Evolutionary conservation across 306 rosid genomes (phyloP).

Genomic region (Hippophae tibetana): DNA sequence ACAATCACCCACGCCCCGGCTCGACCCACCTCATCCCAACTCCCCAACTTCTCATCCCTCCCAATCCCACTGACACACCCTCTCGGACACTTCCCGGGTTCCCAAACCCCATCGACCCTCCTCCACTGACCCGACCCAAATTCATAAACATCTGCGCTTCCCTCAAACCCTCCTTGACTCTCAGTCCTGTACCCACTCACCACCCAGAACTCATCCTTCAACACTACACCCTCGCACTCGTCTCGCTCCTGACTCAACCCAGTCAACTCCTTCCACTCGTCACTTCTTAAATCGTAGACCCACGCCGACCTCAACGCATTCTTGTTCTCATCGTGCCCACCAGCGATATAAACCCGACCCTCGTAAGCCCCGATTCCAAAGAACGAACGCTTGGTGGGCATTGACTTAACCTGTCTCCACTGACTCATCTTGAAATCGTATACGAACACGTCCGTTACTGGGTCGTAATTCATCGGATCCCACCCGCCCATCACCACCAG

Average conservation of each 20-base stretch:
- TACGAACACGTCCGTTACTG: conserved; percentile 33
- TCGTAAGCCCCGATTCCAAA: conserved; percentile 31
- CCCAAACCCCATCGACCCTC: conserved; percentile 38
- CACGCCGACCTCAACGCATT: conserved; percentile 37
- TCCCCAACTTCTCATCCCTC: conserved; percentile 23
- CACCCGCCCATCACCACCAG: conserved; percentile 55
- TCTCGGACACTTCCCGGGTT: conserved; percentile 26
- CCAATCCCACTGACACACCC: conserved; percentile 25
- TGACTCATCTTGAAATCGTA: conserved; percentile 34
- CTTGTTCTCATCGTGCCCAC: conserved; percentile 52
- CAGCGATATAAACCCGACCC: conserved; percentile 31
- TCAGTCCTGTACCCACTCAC: conserved; percentile 48
- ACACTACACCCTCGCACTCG: conserved; percentile 44
- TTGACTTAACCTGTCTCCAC: conserved; percentile 33
- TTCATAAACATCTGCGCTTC: conserved; percentile 29
- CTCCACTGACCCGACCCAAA: conserved; percentile 34
- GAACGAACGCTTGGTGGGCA: conserved; percentile 42
- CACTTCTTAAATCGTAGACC: conserved; percentile 27
- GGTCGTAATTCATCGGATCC: conserved; percentile 43
- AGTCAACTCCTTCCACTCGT: conserved; percentile 35
- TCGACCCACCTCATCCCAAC: conserved; percentile 31
- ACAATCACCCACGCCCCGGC: conserved; percentile 25
- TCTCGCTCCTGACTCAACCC: conserved; percentile 41
- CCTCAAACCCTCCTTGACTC: conserved; percentile 35
- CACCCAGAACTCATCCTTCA: conserved; percentile 41